Percentiles rank a stretch among this genome's conserved stretches.
phyloP scores from a whole-genome alignment of 345 rosid species.

The Stellera chamaejasme region DNA sequence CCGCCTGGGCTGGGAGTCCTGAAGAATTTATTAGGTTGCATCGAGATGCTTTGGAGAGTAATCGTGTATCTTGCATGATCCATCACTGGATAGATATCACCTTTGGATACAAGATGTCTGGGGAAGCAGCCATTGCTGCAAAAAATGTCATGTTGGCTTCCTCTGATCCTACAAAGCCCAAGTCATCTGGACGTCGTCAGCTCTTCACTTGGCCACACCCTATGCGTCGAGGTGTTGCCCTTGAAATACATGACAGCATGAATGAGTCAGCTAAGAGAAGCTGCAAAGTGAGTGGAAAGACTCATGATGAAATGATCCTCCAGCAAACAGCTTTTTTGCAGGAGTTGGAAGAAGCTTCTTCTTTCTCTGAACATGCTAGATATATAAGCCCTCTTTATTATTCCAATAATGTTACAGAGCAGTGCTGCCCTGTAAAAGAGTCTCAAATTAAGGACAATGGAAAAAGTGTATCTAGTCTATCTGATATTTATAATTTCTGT shows the following conservation, averaged over 20 bases:
- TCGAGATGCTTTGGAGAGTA: conserved; percentile 80
- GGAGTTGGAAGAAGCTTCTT: conserved; percentile 65
- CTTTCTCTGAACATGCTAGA: conserved; percentile 63
- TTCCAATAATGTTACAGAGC: conserved; percentile 17
- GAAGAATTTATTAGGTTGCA: conserved; percentile 84
- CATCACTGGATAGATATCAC: conserved; percentile 91
- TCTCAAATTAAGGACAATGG: conserved; percentile 21
- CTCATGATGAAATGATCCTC: conserved; percentile 32
- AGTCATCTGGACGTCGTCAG: conserved; percentile 84
- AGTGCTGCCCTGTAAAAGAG: conserved; percentile 24
- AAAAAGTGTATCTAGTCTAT: conserved; percentile 21
- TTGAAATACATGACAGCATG: conserved; percentile 19
- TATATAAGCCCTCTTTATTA: conserved; percentile 57
- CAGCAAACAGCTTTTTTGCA: conserved; percentile 43
- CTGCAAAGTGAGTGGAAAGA: conserved; percentile 30
- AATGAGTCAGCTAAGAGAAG: conserved; percentile 24
- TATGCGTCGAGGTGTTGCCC: conserved; percentile 32
- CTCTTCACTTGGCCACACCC: conserved; percentile 79
- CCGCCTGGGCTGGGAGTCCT: conserved; percentile 72
- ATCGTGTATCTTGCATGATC: conserved; percentile 57
- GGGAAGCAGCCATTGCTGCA: conserved; percentile 76
- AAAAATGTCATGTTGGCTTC: conserved; percentile 94
- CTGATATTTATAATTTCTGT: conserved; percentile 22
- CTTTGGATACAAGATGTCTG: conserved; percentile 92
- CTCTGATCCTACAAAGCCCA: conserved; percentile 53